Base-by-base conservation (phyloP, 2,329 filamentous ascomycete species). In the Colletotrichum caudatum region DNA sequence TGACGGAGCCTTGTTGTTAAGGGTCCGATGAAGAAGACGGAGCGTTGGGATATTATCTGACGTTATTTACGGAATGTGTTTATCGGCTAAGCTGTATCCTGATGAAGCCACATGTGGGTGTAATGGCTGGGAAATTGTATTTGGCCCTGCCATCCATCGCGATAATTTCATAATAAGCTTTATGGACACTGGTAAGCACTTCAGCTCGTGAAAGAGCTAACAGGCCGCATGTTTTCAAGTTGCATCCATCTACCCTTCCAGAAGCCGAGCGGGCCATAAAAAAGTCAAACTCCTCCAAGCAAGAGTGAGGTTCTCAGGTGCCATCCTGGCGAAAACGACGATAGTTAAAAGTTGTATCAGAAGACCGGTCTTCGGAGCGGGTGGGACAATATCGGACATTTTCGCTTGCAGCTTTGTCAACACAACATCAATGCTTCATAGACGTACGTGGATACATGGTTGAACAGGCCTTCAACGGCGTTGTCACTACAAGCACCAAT, bases 151-250 rank as follows among this genome's bases (percentile, higher is more conserved):
- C 29, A 71, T 5, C 64, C 68, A n/a, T 59, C 58, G 3, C 26
- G 33, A 18, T 64, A 29, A 3, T 29, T 29, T 29, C 29, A 29
- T 29, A 4, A 29, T 29, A 29, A 29, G 29, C 29, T 29, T 29
- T 4, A 29, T 64, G 4, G 7, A 11, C 20, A 71, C 37, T 3
- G 44, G 26, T 26, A 63, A 53, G 16, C 41, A 63, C 51, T 71
- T 58, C 64, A 71, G 63, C 23, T 64, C 58, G 16, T 68, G 64
- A 14, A 71, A 71, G 58, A 68, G 58, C 53, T 71, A 58, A 12
- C 64, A 29, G 7, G 68, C 68, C 41, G 64, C 68, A 5, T 58
- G 57, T 58, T 71, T 68, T 64, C 64, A 71, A 29, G 1, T 1
- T 63, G 41, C 39, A 9, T 35, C 54, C 64, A 63, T 62, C 64